These are phyloP conservation scores for Pythium brachiatum DNA, from an alignment of 352 stramenopile genomes.

Conservation along the genomic window DNA sequence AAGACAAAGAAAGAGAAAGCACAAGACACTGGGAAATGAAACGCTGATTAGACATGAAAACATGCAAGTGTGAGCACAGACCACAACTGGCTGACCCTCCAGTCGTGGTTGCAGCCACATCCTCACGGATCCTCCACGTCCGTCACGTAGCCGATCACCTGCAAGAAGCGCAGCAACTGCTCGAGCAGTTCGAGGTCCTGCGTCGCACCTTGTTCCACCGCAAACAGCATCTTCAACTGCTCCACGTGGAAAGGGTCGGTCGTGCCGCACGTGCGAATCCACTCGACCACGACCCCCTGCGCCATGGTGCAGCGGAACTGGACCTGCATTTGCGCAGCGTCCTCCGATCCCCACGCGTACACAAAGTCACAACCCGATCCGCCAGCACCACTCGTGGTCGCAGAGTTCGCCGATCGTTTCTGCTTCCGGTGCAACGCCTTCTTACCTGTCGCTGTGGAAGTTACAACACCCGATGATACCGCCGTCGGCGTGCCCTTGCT, in stretches of 20 bases:
- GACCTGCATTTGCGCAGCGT: conserved; percentile 33
- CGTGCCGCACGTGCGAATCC: conserved; percentile 34
- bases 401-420: conserved; percentile 24
- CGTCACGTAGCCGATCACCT: conserved; percentile 41
- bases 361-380: neutral
- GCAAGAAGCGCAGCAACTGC: conserved; percentile 55
- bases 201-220: conserved; percentile 6
- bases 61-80: neutral
- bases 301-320: conserved; percentile 48
- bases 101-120: neutral
- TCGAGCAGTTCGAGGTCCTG: conserved; percentile 30
- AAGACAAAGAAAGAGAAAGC: neutral
- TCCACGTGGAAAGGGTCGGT: conserved; percentile 28
- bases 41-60: conserved; percentile 6
- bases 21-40: neutral
- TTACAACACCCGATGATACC: neutral
- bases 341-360: neutral
- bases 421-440: conserved; percentile 39
- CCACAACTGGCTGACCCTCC: neutral
- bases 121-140: conserved; percentile 30
- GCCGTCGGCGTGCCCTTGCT: neutral
- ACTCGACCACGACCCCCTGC: conserved; percentile 53
- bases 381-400: too few relatives aligned
- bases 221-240: conserved; percentile 26
- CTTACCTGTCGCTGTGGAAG: conserved; percentile 11